Evolutionary conservation across 345 rosid species (phyloP).

Genomic region (Boechera divaricarpa): DNA sequence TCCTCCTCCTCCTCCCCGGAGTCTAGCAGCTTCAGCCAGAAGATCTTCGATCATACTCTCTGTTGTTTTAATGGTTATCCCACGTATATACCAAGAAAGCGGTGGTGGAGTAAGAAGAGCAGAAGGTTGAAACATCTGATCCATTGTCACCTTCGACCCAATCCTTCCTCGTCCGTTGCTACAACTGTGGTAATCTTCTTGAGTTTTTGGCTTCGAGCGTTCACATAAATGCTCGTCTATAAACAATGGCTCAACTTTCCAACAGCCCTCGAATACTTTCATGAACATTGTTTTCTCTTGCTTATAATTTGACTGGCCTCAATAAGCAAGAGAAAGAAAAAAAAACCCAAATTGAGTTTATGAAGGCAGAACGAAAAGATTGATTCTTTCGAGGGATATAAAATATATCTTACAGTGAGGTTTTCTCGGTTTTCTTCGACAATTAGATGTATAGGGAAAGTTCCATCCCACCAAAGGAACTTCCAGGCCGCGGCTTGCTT

Average conservation of each 20-base stretch:
- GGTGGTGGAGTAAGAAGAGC: conserved; percentile 81
- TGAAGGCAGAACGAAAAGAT: neutral
- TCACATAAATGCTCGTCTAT: conserved; percentile 72
- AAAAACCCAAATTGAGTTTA: neutral
- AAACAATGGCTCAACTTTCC: conserved; percentile 80
- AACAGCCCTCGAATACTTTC: conserved; percentile 86
- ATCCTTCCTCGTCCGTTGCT: conserved; percentile 80
- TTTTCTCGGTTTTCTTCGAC: conserved; percentile 80
- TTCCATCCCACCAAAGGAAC: conserved; percentile 95
- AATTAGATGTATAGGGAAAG: conserved; percentile 72
- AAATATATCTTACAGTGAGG: conserved; percentile 54
- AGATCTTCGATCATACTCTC: conserved; percentile 82
- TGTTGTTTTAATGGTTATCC: conserved; percentile 79
- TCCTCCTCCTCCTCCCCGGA: conserved; percentile 35
- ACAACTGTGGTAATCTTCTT: conserved; percentile 68
- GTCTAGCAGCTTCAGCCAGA: conserved; percentile 38
- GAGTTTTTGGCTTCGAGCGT: conserved; percentile 57
- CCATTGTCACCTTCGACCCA: conserved; percentile 78
- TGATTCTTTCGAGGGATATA: neutral
- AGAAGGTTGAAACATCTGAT: conserved; percentile 86
- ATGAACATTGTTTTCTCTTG: conserved; percentile 80
- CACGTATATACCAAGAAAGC: conserved; percentile 90
- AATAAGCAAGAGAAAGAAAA: neutral
- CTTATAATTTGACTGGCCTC: conserved; percentile 76
- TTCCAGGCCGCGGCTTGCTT: conserved; percentile 92